phyloP scores from a whole-genome alignment of 345 rosid genomes.

The Brassica incana region DNA sequence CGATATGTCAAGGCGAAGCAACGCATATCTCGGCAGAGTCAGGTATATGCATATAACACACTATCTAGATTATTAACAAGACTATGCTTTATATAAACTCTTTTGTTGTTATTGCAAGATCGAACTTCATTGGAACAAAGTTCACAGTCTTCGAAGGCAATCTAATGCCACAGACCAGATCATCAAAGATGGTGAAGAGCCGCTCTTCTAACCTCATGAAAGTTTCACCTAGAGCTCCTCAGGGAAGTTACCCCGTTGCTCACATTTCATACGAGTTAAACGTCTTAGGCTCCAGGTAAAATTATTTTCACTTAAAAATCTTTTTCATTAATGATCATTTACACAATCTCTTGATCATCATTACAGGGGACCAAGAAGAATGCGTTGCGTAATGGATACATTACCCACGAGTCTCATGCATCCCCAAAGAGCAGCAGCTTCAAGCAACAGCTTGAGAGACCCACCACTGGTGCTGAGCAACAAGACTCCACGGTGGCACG shows the following conservation, averaged over 20 bases:
- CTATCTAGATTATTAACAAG: background rate
- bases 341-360: background rate
- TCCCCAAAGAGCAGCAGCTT: conserved; percentile 27
- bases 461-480: conserved; percentile 54
- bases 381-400: conserved; percentile 61
- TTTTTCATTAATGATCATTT: background rate
- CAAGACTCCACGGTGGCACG: conserved; percentile 85
- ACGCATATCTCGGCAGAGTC: conserved; percentile 56
- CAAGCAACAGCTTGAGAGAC: conserved; percentile 36
- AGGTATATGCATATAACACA: conserved; percentile 42
- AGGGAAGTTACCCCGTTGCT: conserved; percentile 60
- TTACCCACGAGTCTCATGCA: conserved; percentile 52
- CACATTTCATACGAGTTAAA: conserved; percentile 70
- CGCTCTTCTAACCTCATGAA: conserved; percentile 59
- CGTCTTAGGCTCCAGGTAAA: conserved; percentile 70
- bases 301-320: background rate
- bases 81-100: background rate
- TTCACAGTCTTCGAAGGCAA: conserved; percentile 58
- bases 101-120: conserved; percentile 42
- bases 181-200: conserved; percentile 53
- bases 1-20: conserved; percentile 48
- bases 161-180: conserved; percentile 43
- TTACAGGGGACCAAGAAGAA: conserved; percentile 81
- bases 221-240: conserved; percentile 52
- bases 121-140: conserved; percentile 76